Percentiles rank a stretch among this genome's conserved stretches.
Evolutionary conservation across 148 eudicot species (phyloP).

Genomic region (Rhododendron ferrugineum): DNA sequence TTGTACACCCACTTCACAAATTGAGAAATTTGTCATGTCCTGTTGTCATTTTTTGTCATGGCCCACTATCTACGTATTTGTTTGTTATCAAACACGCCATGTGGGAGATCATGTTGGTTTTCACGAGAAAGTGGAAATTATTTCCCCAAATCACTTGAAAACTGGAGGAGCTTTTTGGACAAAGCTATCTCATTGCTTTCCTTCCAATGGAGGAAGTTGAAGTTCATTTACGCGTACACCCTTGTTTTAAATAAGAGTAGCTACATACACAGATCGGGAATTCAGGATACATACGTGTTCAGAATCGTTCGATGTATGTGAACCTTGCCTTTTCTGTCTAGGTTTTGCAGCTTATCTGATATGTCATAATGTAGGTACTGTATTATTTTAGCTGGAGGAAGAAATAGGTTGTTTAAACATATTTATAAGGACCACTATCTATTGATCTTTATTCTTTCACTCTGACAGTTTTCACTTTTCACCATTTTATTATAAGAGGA

Average conservation of each 20-base stretch:
- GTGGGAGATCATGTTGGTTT: background rate
- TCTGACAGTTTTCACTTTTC: conserved; percentile 4
- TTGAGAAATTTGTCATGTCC: background rate
- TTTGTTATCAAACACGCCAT: background rate
- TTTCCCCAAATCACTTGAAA: background rate
- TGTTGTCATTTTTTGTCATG: background rate
- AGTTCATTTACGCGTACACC: background rate
- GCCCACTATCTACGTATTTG: background rate
- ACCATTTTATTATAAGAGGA: background rate
- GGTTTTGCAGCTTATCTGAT: conserved; percentile 1
- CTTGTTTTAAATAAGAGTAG: background rate
- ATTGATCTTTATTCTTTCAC: background rate
- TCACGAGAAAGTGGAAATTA: background rate
- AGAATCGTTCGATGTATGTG: background rate
- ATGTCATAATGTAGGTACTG: background rate
- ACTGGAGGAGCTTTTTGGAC: background rate
- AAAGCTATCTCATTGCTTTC: background rate
- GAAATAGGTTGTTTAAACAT: background rate
- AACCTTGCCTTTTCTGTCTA: background rate
- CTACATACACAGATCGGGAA: background rate
- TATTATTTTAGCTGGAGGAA: background rate
- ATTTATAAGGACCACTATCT: background rate
- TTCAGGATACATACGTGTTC: background rate
- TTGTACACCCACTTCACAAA: background rate
- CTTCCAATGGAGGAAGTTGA: background rate